Evolutionary conservation across 2,329 filamentous ascomycete species (phyloP), one percentile per base, ranked within the genome.

Genomic region (Sordariomycetes sp.): DNA sequence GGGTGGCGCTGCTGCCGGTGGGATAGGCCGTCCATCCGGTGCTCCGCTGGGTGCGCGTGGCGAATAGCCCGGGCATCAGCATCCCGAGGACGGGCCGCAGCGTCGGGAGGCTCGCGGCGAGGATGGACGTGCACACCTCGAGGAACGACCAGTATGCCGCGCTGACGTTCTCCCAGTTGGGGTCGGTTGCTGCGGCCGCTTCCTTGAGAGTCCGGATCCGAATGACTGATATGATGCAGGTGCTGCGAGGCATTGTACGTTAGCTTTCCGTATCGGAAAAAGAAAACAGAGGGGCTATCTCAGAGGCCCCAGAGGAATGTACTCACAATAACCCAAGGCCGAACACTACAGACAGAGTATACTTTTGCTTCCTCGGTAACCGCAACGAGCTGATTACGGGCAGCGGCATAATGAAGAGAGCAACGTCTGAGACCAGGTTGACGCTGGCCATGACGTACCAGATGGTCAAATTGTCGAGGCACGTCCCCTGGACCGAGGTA

Each of bases 101-200:
- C 12, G 67, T 64, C 11, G 67, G 67, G 28, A 69, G 61, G 34
- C 64, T 66, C 2, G 67, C 67, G 34, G 65, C 67, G 2, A 67
- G 34, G 18, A 70, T 69, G 25, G 63, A 66, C 28, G 65, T 65
- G 57, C 64, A 66, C 59, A 69, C 62, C 59, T 70, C 68, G 32
- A 67, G 65, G 52, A 66, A 63, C 16, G 66, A 67, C 64, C 67
- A 69, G 51, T 66, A 68, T 2, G 69, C 65, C 1, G 68, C 65
- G 10, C 65, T 62, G 1, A 67, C 63, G 35, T 68, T 68, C 57
- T 68, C 66, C 67, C 68, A 70, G 25, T 66, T 64, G 1, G 62
- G 61, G 59, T 64, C 62, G 18, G 59, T 18, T 3, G 62, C 65
- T 3, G 58, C 59, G 20, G 61, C 61, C 11, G 65, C 65, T 11